Evolutionary conservation across 2,329 filamentous ascomycete genomes (phyloP).

Genomic region (Epichloe sylvatica): DNA sequence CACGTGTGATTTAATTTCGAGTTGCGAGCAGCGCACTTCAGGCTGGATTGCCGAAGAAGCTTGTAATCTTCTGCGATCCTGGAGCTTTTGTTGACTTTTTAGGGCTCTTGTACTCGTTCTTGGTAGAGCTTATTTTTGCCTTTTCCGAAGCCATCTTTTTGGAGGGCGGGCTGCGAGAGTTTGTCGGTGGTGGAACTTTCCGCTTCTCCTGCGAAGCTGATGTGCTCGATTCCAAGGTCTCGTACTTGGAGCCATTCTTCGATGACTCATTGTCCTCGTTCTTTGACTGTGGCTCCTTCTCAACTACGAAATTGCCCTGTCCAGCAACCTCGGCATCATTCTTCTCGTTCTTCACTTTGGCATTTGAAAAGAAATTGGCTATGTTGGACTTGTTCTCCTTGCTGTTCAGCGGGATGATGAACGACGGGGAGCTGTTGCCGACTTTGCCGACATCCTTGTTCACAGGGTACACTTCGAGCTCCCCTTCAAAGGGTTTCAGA

Average conservation of each 20-base stretch:
- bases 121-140: slow-evolving; percentile 27
- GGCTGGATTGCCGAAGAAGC: slow-evolving; percentile 60
- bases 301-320: neutral
- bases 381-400: slow-evolving; percentile 87
- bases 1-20: neutral
- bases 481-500: slow-evolving; percentile 64
- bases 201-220: slow-evolving; percentile 9
- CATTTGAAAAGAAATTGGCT: slow-evolving; percentile 74
- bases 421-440: slow-evolving; percentile 73
- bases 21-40: neutral
- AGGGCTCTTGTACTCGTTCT: slow-evolving; percentile 24
- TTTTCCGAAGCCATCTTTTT: slow-evolving; percentile 15
- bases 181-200: slow-evolving; percentile 12
- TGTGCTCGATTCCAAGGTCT: neutral
- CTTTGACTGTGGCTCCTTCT: neutral
- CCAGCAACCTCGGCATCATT: neutral
- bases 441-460: slow-evolving; percentile 86
- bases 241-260: neutral
- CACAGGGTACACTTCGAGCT: slow-evolving; percentile 76
- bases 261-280: neutral
- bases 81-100: slow-evolving; percentile 60
- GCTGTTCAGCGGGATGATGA: slow-evolving; percentile 71
- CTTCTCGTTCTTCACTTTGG: slow-evolving; percentile 21
- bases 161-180: slow-evolving; percentile 8
- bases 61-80: slow-evolving; percentile 53